A percentile compares a stretch with the other conserved stretches of the same genome.
Evolutionary conservation across 805 yeast species (phyloP).

Genomic region (Osmozyma mogii): DNA sequence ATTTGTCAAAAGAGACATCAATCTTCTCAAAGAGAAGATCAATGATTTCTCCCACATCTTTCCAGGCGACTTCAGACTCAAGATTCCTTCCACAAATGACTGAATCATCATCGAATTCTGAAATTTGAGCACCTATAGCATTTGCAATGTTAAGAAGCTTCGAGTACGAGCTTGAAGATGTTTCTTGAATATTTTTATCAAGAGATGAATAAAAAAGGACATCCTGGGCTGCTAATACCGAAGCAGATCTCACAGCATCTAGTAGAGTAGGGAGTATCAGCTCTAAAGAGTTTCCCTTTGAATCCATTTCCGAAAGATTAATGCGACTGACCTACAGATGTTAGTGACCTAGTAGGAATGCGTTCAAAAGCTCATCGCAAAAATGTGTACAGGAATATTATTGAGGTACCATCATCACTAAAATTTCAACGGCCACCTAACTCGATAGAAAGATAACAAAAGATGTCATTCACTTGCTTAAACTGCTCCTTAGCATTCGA

Average conservation of each 20-base stretch:
- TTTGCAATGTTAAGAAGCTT: neutral
- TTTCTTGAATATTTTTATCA: constrained; percentile 37
- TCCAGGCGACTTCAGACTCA: constrained; percentile 48
- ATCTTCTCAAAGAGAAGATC: constrained; percentile 72
- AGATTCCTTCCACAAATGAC: too few relatives aligned
- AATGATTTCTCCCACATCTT: constrained; percentile 47
- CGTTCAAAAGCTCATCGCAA: too few relatives aligned
- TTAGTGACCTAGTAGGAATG: too few relatives aligned
- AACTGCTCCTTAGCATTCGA: constrained; percentile 33
- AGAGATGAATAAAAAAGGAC: constrained; percentile 64
- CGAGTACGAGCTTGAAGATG: neutral
- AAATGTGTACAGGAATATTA: too few relatives aligned
- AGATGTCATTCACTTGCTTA: constrained; percentile 30
- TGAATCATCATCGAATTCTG: too few relatives aligned
- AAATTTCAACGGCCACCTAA: too few relatives aligned
- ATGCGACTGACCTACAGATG: too few relatives aligned
- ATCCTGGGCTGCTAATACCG: constrained; percentile 71
- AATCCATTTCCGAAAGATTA: constrained; percentile 1
- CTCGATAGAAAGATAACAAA: too few relatives aligned
- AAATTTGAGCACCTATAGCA: neutral
- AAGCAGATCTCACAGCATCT: constrained; percentile 54
- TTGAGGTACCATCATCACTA: too few relatives aligned
- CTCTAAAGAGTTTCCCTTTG: too few relatives aligned
- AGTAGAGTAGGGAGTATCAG: constrained; percentile 45
- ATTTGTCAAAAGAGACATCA: constrained; percentile 59